Base-by-base conservation (phyloP, 306 rosid genomes). In the Hylodesmum podocarpum region DNA sequence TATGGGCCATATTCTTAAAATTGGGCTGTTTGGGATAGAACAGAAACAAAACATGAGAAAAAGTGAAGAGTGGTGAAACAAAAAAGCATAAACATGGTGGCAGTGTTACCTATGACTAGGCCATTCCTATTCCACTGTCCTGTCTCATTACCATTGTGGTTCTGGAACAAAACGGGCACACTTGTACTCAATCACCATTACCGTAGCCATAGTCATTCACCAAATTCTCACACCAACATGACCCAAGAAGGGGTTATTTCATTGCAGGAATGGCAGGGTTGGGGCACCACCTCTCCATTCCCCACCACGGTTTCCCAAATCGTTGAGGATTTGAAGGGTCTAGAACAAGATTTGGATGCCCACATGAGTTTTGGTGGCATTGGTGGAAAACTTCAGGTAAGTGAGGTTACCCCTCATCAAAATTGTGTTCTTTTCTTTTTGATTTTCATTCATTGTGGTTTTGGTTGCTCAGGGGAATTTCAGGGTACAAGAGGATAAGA, bases 211-310 rank as follows among this genome's bases (percentile, higher is more conserved):
- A 5, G 22, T 15, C 13, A 15, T 15, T 74, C 72, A 61, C 62
- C 72, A 73, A 75, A 63, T 66, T 76, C 84, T 2, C 0, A 39
- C 70, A 69, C 58, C 0, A 2, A 12, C 59, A 63, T 51, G 76
- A 41, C 37, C 24, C 49, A 25, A 44, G 86, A 71, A 50, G 82
- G 50, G 25, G 18, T 73, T 36, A 64, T 94, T 73, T 78, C 96
- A 11, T 81, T 89, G 81, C 89, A 87, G 89, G 98, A 94, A 71
- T 94, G 98, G 97, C 91, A 87, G 82, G 88, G 78, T 14, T 94
- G 96, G 97, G 98, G 98, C 67, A 88, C 91, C 82, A 76, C 70
- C 6, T 89, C 97, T 37, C 96, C 96, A 0, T 0, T 94, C 2
- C 98, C 96, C 24, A 14, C 84, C 57, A 65, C 83, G 88, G 93